phyloP scores from a whole-genome alignment of 805 yeast species.

The Yamadazyma ubonensis region DNA sequence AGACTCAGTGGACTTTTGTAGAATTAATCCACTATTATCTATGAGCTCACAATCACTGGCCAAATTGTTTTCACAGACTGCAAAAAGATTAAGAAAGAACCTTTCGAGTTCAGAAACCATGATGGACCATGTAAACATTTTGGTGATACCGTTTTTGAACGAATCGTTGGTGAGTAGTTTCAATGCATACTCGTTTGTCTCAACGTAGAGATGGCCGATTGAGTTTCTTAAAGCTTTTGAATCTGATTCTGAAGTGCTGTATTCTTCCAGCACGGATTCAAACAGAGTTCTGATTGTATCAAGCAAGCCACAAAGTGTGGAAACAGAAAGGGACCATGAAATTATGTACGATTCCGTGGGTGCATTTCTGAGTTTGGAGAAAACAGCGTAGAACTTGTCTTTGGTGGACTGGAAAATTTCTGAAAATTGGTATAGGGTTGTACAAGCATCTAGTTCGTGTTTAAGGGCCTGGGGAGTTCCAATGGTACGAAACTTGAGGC shows the following conservation, averaged over 20 bases:
- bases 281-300: not conserved
- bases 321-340: not conserved
- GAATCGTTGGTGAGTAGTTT: not conserved
- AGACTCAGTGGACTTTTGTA: not conserved
- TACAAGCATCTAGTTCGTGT: not conserved
- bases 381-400: not conserved
- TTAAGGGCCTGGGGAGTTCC: no score
- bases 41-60: constrained; percentile 10
- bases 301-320: not conserved
- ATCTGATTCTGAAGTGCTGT: not conserved
- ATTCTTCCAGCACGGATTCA: constrained; percentile 1
- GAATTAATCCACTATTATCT: constrained; percentile 8
- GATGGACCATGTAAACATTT: not conserved
- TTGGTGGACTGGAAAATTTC: not conserved
- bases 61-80: constrained; percentile 5
- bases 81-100: constrained; percentile 4
- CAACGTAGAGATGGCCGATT: constrained; percentile 4
- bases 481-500: not conserved
- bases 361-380: not conserved
- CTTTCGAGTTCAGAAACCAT: not conserved
- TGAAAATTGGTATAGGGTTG: constrained; percentile 1
- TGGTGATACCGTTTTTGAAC: not conserved
- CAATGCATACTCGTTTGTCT: constrained; percentile 4
- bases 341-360: constrained; percentile 1
- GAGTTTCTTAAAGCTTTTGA: not conserved